These are phyloP conservation scores for Elaeis guineensis DNA, from an alignment of 176 grass and related monocot genomes.

Conservation along the genomic window DNA sequence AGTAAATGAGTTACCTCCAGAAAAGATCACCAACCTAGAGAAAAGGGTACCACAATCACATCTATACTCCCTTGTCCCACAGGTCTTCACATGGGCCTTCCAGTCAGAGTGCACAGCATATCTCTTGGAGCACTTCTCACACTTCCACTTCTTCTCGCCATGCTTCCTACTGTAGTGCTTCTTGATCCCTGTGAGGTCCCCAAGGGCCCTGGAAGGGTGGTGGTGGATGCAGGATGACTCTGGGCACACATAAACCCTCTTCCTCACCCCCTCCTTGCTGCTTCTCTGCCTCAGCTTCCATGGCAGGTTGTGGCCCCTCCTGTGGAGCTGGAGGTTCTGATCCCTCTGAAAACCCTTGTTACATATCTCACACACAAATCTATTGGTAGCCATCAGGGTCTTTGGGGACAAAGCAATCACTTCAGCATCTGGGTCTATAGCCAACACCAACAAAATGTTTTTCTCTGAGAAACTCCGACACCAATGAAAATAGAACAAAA, in stretches of 20 bases:
- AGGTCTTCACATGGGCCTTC: constrained; percentile 93
- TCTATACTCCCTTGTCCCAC: constrained; percentile 84
- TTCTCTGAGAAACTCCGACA: too few species aligned
- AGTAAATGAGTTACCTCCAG: too few species aligned
- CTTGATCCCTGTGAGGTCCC: constrained; percentile 91
- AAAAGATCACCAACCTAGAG: constrained; percentile 45
- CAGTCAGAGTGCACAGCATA: constrained; percentile 99
- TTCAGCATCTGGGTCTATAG: constrained; percentile 71
- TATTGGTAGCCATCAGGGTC: constrained; percentile 83
- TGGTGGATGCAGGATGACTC: constrained; percentile 84
- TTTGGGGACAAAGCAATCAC: constrained; percentile 88
- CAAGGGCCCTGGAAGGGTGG: constrained; percentile 67
- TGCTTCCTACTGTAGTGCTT: constrained; percentile 96
- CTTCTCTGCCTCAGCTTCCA: constrained; percentile 89
- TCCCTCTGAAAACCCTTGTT: constrained; percentile 93
- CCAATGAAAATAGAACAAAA: too few species aligned
- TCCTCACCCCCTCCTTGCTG: constrained; percentile 24
- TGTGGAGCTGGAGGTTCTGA: constrained; percentile 97
- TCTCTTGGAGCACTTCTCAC: constrained; percentile 77
- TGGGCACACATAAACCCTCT: constrained; percentile 91
- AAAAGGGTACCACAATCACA: constrained; percentile 93
- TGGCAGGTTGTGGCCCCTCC: constrained; percentile 89
- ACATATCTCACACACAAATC: constrained; percentile 91
- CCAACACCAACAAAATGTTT: not conserved
- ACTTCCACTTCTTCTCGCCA: constrained; percentile 92